These are phyloP conservation scores for Malassezia sympodialis DNA, from an alignment of 1,284 basidiomycete genomes.

Conservation along the genomic window DNA sequence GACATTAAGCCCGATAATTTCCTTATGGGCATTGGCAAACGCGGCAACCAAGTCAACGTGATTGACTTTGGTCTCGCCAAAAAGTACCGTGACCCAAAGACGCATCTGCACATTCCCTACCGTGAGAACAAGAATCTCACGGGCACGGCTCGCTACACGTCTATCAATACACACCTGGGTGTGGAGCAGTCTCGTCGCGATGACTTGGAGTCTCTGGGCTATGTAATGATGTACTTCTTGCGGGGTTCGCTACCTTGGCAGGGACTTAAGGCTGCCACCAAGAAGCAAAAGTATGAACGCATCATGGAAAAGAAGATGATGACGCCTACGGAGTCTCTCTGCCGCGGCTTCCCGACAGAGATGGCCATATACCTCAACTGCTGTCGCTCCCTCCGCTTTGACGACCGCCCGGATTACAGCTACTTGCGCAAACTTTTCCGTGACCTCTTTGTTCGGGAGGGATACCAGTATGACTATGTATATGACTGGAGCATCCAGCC, in stretches of 20 bases:
- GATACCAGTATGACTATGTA: slow-evolving; percentile 49
- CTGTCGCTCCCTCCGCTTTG: slow-evolving; percentile 49
- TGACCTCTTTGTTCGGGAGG: slow-evolving; percentile 49
- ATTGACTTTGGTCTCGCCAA: slow-evolving; percentile 99
- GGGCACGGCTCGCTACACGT: slow-evolving; percentile 96
- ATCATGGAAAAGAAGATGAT: slow-evolving; percentile 50
- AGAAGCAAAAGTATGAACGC: slow-evolving; percentile 49
- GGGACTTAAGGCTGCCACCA: slow-evolving; percentile 47
- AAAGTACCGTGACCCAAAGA: slow-evolving; percentile 99
- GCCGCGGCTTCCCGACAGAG: slow-evolving; percentile 48
- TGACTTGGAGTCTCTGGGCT: slow-evolving; percentile 46
- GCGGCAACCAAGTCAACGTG: slow-evolving; percentile 97
- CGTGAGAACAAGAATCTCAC: slow-evolving; percentile 99
- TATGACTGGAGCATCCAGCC: slow-evolving; percentile 49
- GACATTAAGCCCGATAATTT: slow-evolving; percentile 99
- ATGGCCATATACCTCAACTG: slow-evolving; percentile 50
- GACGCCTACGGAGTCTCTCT: slow-evolving; percentile 48
- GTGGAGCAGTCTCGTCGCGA: slow-evolving; percentile 54
- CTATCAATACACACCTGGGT: slow-evolving; percentile 96
- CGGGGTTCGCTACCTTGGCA: slow-evolving; percentile 48
- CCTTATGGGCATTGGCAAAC: slow-evolving; percentile 98
- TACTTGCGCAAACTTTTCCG: slow-evolving; percentile 49
- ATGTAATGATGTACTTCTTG: slow-evolving; percentile 49
- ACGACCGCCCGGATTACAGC: slow-evolving; percentile 49
- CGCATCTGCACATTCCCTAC: slow-evolving; percentile 97